phyloP scores from a whole-genome alignment of 441 rosid genomes.

The Populus hybrid region DNA sequence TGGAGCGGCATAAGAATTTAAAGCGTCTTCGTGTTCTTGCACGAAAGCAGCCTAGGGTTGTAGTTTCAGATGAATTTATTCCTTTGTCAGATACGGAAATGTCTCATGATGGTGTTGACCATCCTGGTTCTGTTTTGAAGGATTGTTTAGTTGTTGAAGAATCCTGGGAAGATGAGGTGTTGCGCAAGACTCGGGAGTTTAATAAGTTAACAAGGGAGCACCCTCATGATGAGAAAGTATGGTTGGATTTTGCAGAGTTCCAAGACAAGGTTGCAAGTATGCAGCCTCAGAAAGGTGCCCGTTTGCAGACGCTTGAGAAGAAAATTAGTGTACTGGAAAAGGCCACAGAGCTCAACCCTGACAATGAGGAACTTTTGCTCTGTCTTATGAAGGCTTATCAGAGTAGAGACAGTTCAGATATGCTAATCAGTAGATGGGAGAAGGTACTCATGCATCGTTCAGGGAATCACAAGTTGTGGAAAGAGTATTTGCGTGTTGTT shows the following conservation, averaged over 20 bases:
- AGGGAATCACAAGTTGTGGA: slow-evolving; percentile 72
- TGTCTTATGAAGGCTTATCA: slow-evolving; percentile 80
- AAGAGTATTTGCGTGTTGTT: slow-evolving; percentile 71
- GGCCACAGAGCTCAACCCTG: slow-evolving; percentile 82
- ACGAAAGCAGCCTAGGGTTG: slow-evolving; percentile 31
- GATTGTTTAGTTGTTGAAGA: slow-evolving; percentile 44
- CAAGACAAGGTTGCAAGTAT: slow-evolving; percentile 75
- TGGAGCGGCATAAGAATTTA: slow-evolving; percentile 61
- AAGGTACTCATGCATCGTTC: slow-evolving; percentile 67
- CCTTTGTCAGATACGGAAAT: slow-evolving; percentile 47
- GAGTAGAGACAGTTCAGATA: slow-evolving; percentile 70
- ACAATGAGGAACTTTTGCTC: slow-evolving; percentile 75
- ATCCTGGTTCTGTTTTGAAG: slow-evolving; percentile 22
- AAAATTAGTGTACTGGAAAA: slow-evolving; percentile 92
- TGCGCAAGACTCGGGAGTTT: slow-evolving; percentile 75
- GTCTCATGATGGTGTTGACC: slow-evolving; percentile 31
- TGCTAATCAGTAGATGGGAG: slow-evolving; percentile 81
- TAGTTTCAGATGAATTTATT: slow-evolving; percentile 49
- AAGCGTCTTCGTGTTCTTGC: slow-evolving; percentile 53
- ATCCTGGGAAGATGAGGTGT: slow-evolving; percentile 94
- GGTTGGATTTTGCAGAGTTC: slow-evolving; percentile 82
- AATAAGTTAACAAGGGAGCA: slow-evolving; percentile 73
- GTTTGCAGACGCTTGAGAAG: slow-evolving; percentile 83
- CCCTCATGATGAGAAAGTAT: slow-evolving; percentile 69
- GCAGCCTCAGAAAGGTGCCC: slow-evolving; percentile 83